Percentiles rank a stretch among this genome's conserved stretches.
Evolutionary conservation across 1,284 basidiomycete genomes (phyloP).

Genomic region (Uromyces viciae-fabae): DNA sequence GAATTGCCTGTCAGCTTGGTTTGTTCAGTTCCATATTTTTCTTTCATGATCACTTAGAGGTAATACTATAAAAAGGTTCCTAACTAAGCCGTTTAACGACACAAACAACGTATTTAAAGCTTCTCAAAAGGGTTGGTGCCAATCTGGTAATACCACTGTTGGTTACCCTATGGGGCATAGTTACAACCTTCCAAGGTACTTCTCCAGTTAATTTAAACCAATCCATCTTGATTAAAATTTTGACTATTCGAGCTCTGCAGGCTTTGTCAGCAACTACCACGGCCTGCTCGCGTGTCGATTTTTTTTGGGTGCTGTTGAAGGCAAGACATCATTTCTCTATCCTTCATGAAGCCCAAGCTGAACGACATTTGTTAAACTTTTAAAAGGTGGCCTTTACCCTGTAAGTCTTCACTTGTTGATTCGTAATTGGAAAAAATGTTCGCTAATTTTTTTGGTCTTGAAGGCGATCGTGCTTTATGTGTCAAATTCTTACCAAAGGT

Average conservation of each 20-base stretch:
- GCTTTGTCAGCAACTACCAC: conserved; percentile 29
- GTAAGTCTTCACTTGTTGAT: conserved; percentile 2
- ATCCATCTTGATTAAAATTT: background rate
- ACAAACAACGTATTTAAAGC: too few relatives aligned
- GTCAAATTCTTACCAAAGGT: conserved; percentile 44
- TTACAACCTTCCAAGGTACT: conserved; percentile 38
- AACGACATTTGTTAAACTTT: background rate
- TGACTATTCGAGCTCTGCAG: background rate
- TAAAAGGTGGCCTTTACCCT: conserved; percentile 29
- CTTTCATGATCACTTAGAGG: background rate
- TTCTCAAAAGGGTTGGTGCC: conserved; percentile 34
- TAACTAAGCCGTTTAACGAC: too few relatives aligned
- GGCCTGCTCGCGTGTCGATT: conserved; percentile 26
- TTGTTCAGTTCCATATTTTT: background rate
- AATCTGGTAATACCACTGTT: conserved; percentile 27
- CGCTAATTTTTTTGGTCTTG: background rate
- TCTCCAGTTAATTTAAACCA: background rate
- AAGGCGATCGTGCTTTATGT: conserved; percentile 36
- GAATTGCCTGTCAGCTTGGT: conserved; percentile 35
- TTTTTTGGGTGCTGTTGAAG: conserved; percentile 39
- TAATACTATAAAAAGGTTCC: background rate
- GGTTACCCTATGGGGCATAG: conserved; percentile 32
- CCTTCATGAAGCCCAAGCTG: background rate
- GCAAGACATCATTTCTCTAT: background rate
- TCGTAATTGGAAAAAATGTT: background rate